phyloP scores from a whole-genome alignment of 164 flowering plant genomes.

The Aristolochia californica region DNA sequence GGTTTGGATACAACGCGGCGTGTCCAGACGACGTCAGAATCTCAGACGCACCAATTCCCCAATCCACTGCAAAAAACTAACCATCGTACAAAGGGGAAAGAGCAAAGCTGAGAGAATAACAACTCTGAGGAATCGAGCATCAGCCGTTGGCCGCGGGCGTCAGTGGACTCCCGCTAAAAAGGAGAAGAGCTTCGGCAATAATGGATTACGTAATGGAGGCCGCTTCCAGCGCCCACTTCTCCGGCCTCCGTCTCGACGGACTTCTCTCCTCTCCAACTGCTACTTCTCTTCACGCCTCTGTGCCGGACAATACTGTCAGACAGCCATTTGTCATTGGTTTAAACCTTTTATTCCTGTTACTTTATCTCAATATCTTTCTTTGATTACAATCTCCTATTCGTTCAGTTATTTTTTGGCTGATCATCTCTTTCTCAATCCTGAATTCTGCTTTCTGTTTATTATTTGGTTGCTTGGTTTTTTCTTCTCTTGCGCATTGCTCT shows the following conservation, averaged over 20 bases:
- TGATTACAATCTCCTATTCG: not conserved
- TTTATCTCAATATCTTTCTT: not conserved
- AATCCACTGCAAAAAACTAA: too few relatives aligned
- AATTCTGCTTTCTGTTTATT: not conserved
- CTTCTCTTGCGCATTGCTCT: not conserved
- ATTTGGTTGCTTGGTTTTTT: not conserved
- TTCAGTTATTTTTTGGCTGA: not conserved
- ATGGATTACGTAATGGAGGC: constrained; percentile 83
- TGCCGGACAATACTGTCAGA: constrained; percentile 19
- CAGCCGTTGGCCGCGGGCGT: too few relatives aligned
- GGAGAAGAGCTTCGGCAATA: constrained; percentile 3
- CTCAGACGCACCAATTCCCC: too few relatives aligned
- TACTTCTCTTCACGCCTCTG: constrained; percentile 12
- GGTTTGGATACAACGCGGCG: too few relatives aligned
- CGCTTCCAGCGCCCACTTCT: constrained; percentile 82
- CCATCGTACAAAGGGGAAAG: too few relatives aligned
- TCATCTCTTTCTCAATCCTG: not conserved
- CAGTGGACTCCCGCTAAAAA: too few relatives aligned
- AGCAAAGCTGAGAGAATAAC: too few relatives aligned
- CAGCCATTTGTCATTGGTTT: constrained; percentile 91
- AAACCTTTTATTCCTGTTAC: not conserved
- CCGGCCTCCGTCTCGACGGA: constrained; percentile 76
- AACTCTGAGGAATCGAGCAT: too few relatives aligned
- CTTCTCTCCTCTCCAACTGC: constrained; percentile 31
- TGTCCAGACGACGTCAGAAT: too few relatives aligned